A percentile compares a stretch with the other conserved stretches of the same genome.
Conservation (phyloP, 2,329 filamentous ascomycete species). For the Fusarium coicis region DNA sequence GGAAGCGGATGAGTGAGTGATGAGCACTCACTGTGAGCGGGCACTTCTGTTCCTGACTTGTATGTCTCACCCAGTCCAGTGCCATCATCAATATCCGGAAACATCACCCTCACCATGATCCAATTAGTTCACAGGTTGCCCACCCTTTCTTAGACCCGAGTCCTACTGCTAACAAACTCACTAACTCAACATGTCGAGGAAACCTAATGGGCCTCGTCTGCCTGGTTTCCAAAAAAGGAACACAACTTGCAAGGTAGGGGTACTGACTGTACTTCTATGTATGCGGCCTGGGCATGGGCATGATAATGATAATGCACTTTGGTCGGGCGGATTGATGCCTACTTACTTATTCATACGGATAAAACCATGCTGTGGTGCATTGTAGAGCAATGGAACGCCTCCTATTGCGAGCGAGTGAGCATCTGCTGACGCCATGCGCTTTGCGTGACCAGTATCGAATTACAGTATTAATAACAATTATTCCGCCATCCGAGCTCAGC, state of each 20-base stretch:
- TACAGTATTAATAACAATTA: conserved; percentile 15
- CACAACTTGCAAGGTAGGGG: conserved; percentile 4
- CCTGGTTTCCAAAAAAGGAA: conserved; percentile 26
- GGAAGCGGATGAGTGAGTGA: neutral
- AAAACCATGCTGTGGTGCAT: neutral
- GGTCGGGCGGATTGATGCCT: neutral
- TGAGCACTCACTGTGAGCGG: neutral
- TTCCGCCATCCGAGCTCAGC: conserved; percentile 32
- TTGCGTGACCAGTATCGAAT: neutral
- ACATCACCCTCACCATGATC: conserved; percentile 1
- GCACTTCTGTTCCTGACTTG: conserved; percentile 17
- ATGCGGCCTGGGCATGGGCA: neutral
- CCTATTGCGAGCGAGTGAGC: conserved; percentile 31
- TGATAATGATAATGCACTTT: conserved; percentile 19
- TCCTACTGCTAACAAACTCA: neutral
- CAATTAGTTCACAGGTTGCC: conserved; percentile 5
- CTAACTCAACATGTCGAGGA: conserved; percentile 13
- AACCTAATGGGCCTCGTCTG: neutral
- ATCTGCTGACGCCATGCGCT: conserved; percentile 37
- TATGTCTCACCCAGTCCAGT: conserved; percentile 1
- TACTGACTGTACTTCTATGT: neutral
- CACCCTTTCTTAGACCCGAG: conserved; percentile 1
- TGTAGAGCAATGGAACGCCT: neutral
- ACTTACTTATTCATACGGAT: neutral
- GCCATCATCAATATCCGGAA: conserved; percentile 13